Evolutionary conservation across 768 basidiomycete species (phyloP).

Genomic region (Suillus decipiens): DNA sequence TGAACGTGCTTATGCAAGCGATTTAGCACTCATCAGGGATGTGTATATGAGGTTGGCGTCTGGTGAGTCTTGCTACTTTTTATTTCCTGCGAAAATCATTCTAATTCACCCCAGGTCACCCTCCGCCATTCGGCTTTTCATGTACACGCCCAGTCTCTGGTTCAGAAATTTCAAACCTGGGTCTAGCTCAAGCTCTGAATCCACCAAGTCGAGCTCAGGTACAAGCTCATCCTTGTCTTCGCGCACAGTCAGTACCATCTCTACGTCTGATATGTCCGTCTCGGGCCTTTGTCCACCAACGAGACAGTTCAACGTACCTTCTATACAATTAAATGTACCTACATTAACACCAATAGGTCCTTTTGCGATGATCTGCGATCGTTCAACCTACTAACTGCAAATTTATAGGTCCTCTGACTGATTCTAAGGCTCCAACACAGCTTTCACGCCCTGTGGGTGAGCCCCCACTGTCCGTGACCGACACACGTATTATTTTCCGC

Average conservation of each 20-base stretch:
- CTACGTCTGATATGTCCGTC: conserved; percentile 47
- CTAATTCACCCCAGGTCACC: conserved; percentile 36
- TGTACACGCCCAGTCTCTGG: conserved; percentile 29
- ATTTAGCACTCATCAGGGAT: conserved; percentile 75
- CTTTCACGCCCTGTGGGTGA: background rate
- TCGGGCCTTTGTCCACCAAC: background rate
- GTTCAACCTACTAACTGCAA: conserved; percentile 24
- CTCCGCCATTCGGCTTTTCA: conserved; percentile 38
- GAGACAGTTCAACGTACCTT: background rate
- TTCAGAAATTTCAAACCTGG: conserved; percentile 17
- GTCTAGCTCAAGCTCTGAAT: conserved; percentile 6
- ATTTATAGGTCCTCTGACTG: conserved; percentile 26
- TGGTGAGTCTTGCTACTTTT: conserved; percentile 44
- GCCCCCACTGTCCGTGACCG: conserved; percentile 71
- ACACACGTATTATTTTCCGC: conserved; percentile 70
- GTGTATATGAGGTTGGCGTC: conserved; percentile 79
- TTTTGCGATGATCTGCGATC: conserved; percentile 40
- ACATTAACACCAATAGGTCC: conserved; percentile 29
- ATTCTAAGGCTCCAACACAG: conserved; percentile 20
- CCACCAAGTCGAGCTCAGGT: conserved; percentile 34
- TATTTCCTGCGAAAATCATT: conserved; percentile 10
- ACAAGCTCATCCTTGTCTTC: conserved; percentile 41
- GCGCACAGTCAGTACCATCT: conserved; percentile 48
- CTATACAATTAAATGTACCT: conserved; percentile 1
- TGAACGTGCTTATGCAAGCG: conserved; percentile 82